Percentiles rank a stretch among this genome's conserved stretches.
These are phyloP conservation scores for Hirschfeldia incana DNA, from an alignment of 345 rosid genomes.

Conservation along the genomic window DNA sequence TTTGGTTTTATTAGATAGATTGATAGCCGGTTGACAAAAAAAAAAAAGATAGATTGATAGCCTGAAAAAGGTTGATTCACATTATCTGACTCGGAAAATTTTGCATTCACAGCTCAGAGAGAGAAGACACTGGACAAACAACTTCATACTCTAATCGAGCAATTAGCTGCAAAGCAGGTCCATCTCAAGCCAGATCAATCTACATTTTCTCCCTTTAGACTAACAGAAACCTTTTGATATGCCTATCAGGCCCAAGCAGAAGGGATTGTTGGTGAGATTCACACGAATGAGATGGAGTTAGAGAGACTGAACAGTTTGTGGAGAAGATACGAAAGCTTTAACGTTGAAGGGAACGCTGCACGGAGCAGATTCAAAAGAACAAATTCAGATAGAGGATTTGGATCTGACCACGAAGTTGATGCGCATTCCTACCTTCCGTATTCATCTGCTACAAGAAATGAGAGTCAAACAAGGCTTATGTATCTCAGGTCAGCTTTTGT, in stretches of 20 bases:
- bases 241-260: constrained; percentile 81
- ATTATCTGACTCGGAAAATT: constrained; percentile 11
- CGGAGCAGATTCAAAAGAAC: constrained; percentile 74
- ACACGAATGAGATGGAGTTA: constrained; percentile 67
- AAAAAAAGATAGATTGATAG: constrained; percentile 14
- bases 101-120: constrained; percentile 66
- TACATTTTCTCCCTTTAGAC: background rate
- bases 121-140: constrained; percentile 91
- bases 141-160: constrained; percentile 87
- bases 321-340: constrained; percentile 58
- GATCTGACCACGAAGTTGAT: constrained; percentile 53
- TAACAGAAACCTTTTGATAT: constrained; percentile 1
- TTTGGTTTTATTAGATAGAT: background rate
- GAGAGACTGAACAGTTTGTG: constrained; percentile 68
- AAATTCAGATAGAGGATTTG: constrained; percentile 55
- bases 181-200: constrained; percentile 15
- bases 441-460: constrained; percentile 52
- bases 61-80: background rate
- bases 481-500: constrained; percentile 86
- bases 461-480: constrained; percentile 65
- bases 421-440: constrained; percentile 58
- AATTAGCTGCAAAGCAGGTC: constrained; percentile 89
- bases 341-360: constrained; percentile 54
- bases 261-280: constrained; percentile 72
- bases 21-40: too few relatives aligned